These are phyloP conservation scores for Termitomyces sp. DNA, from an alignment of 768 basidiomycete genomes.

Conservation along the genomic window DNA sequence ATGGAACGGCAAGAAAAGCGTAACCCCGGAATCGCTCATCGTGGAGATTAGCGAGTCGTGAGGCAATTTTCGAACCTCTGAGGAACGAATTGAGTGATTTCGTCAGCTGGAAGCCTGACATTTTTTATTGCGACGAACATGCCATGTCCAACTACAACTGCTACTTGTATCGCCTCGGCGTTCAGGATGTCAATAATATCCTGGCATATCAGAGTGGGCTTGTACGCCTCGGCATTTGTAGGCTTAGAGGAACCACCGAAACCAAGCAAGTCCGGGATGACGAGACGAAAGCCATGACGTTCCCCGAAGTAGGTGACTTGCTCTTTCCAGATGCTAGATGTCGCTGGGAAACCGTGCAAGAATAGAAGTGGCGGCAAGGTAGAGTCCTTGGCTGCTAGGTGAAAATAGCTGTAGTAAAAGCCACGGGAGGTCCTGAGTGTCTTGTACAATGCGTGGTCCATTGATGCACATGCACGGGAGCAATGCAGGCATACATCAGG, in stretches of 20 bases:
- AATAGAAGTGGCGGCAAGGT: conserved; percentile 34
- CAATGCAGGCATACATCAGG: background rate
- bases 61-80: conserved; percentile 34
- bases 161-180: conserved; percentile 26
- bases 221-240: conserved; percentile 31
- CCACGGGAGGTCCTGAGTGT: conserved; percentile 30
- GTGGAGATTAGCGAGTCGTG: conserved; percentile 33
- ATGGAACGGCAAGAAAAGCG: conserved; percentile 34
- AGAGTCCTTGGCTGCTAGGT: conserved; percentile 19
- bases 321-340: conserved; percentile 33
- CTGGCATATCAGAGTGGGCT: conserved; percentile 29
- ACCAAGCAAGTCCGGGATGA: conserved; percentile 47
- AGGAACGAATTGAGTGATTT: background rate
- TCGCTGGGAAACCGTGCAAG: conserved; percentile 43
- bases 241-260: conserved; percentile 48
- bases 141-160: conserved; percentile 40
- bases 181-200: conserved; percentile 41
- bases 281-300: conserved; percentile 34
- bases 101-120: background rate
- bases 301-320: conserved; percentile 33
- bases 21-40: conserved; percentile 33
- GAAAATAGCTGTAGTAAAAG: conserved; percentile 35
- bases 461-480: background rate
- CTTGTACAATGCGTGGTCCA: conserved; percentile 21
- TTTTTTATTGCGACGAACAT: conserved; percentile 12